These are phyloP conservation scores for Chenopodium suecicum DNA, from an alignment of 148 eudicot species.

Conservation along the genomic window DNA sequence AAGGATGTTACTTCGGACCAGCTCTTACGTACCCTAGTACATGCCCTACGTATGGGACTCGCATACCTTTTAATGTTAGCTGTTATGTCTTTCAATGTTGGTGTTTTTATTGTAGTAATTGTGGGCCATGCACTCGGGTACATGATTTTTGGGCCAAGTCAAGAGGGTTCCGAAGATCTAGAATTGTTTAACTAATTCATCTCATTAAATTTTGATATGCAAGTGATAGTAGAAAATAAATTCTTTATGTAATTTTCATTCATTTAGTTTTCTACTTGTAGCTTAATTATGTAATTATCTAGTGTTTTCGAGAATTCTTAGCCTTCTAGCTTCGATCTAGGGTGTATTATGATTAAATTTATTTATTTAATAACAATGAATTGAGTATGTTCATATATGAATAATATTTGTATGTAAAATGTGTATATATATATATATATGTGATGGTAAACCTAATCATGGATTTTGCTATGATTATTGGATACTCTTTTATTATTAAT, in stretches of 20 bases:
- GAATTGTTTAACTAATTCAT: too few species aligned
- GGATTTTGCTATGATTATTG: too few species aligned
- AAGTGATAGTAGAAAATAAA: too few species aligned
- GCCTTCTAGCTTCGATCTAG: too few species aligned
- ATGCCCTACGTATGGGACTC: slow-evolving; percentile 36
- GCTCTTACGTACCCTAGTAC: slow-evolving; percentile 22
- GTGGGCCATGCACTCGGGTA: slow-evolving; percentile 45
- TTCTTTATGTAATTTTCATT: too few species aligned
- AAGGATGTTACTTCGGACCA: slow-evolving; percentile 5
- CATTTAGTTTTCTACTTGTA: neutral
- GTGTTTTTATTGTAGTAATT: slow-evolving; percentile 43
- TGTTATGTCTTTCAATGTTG: slow-evolving; percentile 54
- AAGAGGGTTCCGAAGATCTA: neutral
- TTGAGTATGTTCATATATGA: too few species aligned
- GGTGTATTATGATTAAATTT: too few species aligned
- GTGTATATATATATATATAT: too few species aligned
- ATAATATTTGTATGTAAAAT: too few species aligned
- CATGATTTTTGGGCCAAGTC: slow-evolving; percentile 25
- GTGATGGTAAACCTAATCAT: too few species aligned
- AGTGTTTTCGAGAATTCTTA: neutral
- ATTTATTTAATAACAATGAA: too few species aligned
- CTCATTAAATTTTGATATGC: neutral
- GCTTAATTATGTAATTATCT: neutral
- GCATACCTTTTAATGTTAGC: slow-evolving; percentile 48
- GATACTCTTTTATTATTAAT: too few species aligned